phyloP scores from a whole-genome alignment of 495 filamentous ascomycete species.

The Sordaria brevicollis region DNA sequence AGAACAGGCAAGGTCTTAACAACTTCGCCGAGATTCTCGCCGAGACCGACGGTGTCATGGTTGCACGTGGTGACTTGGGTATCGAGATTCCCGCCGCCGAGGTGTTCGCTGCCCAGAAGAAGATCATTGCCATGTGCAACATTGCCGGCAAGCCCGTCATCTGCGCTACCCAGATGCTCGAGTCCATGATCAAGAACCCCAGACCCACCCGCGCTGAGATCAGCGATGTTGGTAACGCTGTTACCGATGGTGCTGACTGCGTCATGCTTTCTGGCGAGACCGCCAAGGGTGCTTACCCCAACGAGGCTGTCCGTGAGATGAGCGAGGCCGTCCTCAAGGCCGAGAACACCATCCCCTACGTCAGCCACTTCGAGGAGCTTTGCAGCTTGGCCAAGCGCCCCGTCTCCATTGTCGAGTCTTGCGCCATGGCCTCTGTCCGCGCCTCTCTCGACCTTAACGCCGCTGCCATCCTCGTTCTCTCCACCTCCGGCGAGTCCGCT shows the following conservation, averaged over 20 bases:
- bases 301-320: constrained; percentile 93
- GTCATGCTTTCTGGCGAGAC: constrained; percentile 99
- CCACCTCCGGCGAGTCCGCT: constrained; percentile 83
- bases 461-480: constrained; percentile 86
- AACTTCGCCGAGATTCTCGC: constrained; percentile 97
- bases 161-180: constrained; percentile 67
- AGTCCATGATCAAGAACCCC: constrained; percentile 99
- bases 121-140: constrained; percentile 99
- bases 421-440: constrained; percentile 91
- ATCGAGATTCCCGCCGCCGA: constrained; percentile 98
- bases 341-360: constrained; percentile 92
- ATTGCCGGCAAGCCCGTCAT: constrained; percentile 97
- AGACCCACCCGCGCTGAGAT: constrained; percentile 96
- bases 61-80: constrained; percentile 95
- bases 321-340: constrained; percentile 91
- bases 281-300: constrained; percentile 91
- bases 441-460: constrained; percentile 92
- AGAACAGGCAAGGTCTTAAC: constrained; percentile 96
- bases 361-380: constrained; percentile 92
- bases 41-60: constrained; percentile 98
- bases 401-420: constrained; percentile 76
- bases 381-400: constrained; percentile 71
- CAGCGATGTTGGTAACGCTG: constrained; percentile 95
- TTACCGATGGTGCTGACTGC: constrained; percentile 95
- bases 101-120: constrained; percentile 99